Conservation (phyloP, 768 basidiomycete species). For the Galerina sulciceps region DNA sequence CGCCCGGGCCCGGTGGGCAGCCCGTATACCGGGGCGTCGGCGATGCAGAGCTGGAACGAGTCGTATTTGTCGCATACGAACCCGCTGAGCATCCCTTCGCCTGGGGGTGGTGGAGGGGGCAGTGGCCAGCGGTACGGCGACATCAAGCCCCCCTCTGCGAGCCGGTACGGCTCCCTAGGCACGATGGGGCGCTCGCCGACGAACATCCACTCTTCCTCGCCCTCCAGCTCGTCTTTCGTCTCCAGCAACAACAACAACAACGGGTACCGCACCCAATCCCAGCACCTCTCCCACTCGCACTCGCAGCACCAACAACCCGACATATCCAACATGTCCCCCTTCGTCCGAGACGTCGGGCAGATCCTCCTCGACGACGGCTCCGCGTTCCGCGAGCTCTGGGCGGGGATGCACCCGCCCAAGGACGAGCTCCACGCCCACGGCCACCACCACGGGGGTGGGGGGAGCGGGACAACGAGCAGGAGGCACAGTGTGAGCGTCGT, state of each 20-base stretch:
- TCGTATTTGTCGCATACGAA: constrained; percentile 50
- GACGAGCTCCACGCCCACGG: too few species aligned
- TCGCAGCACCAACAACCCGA: constrained; percentile 50
- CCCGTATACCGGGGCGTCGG: constrained; percentile 44
- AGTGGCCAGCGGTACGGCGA: constrained; percentile 53
- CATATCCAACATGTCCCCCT: constrained; percentile 82
- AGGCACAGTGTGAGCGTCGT: constrained; percentile 86
- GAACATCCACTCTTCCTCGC: constrained; percentile 54
- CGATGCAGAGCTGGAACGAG: constrained; percentile 66
- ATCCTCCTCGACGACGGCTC: constrained; percentile 77
- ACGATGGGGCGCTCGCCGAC: constrained; percentile 58
- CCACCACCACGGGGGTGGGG: constrained; percentile 60
- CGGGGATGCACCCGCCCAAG: constrained; percentile 64
- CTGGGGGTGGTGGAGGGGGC: background rate
- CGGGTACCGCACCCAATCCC: constrained; percentile 43
- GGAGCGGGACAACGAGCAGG: constrained; percentile 82
- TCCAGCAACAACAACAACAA: too few species aligned
- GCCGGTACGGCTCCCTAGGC: constrained; percentile 70
- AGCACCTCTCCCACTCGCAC: too few species aligned
- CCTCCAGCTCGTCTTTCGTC: constrained; percentile 41
- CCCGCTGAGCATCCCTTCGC: constrained; percentile 55
- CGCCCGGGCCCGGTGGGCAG: constrained; percentile 59
- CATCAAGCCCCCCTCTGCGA: constrained; percentile 61
- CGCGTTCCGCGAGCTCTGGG: constrained; percentile 76
- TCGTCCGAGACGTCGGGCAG: constrained; percentile 82